Evolutionary conservation across 257 asterid genomes (phyloP), one percentile per base, ranked within the genome.

Genomic region (Solanum infundibuliforme): DNA sequence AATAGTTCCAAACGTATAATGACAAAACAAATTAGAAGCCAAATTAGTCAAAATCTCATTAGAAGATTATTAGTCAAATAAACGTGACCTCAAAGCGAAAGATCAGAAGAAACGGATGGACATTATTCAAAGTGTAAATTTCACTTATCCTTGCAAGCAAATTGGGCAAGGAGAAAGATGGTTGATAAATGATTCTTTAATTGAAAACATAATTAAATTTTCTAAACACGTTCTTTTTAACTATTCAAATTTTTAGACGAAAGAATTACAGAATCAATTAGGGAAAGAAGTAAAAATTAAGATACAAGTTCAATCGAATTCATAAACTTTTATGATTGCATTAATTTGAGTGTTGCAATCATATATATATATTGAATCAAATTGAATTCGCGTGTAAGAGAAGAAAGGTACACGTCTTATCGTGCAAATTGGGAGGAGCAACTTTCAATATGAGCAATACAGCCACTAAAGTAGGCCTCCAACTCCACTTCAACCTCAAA

Each of bases 111-210:
- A 73, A 32, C 0, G 48, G 6, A 38, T 36, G 32, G 58, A 12
- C 58, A 76, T 76, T 38, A 76, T 76, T 76, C 83, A 36, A 76
- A 76, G 58, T 38, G 83, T 29, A 38, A 75, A 11, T 52, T 18
- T 52, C 62, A 52, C 52, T 74, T 75, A 18, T 38, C 83, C 34
- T 21, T 38, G n/a, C n/a, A n/a, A n/a, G 83, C 34, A 76, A 76
- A 76, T 76, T 76, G 83, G 32, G 20, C 32, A 36, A 36, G 32
- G 25, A 9, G 32, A 74, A 21, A 36, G 52, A 75, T 75, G 55
- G 7, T 23, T 36, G 83, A 21, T 20, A 11, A 36, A 75, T 36
- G 32, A 36, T 8, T 75, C 52, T 36, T 5, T 5, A 11, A 1
- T 34, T 20, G 29, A 32, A 32, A 32, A 32, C 3, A 16, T 16